Base-by-base conservation (phyloP, 1,139 yeast species). In the Kodamaea anthophila region DNA sequence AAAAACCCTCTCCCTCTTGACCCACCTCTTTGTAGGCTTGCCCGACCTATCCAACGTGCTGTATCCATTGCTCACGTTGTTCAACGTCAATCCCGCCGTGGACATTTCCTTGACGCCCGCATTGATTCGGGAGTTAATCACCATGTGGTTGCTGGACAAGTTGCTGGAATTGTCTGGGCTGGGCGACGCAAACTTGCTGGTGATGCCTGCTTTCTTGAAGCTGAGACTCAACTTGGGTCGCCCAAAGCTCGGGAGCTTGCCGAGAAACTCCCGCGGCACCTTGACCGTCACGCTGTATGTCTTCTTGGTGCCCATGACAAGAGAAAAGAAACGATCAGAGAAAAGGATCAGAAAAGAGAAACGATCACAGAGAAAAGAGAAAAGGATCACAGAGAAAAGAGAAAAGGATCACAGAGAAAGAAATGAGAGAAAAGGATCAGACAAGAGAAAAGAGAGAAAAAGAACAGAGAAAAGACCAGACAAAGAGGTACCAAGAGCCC, bases 21-120 rank as follows among this genome's bases (percentile, higher is more conserved):
- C 49, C 83, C 84, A 77, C 41, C 58, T 63, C 33, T 69, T 60
- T 21, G 64, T 60, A 13, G 74, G 71, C 31, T 55, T 61, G 3
- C 78, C 77, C 7, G 70, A 51, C 37, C 66, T 65, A 40, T 74
- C 80, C 35, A 67, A 71, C 13, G 53, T 39, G 32, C 53, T 52
- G 13, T 38, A 44, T 2, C 52, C 52, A 30, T 51, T 53, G 11
- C 45, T 41, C 22, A 56, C 51, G 30, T 56, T 51, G 37, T 62
- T 63, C 62, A 65, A 58, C 6, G 66, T 54, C 33, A 65, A 51
- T 0, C 71, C 70, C 0, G 70, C 58, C 0, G 70, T 62, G 14
- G 68, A 60, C 35, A 57, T 46, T 35, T 63, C 70, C 38, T 64
- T 65, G 26, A 60, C 49, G 4, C 70, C 70, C 4, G 62, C 53